Evolutionary conservation across 108 stramenopile genomes (phyloP).

Genomic region (Nitzschia sp.): DNA sequence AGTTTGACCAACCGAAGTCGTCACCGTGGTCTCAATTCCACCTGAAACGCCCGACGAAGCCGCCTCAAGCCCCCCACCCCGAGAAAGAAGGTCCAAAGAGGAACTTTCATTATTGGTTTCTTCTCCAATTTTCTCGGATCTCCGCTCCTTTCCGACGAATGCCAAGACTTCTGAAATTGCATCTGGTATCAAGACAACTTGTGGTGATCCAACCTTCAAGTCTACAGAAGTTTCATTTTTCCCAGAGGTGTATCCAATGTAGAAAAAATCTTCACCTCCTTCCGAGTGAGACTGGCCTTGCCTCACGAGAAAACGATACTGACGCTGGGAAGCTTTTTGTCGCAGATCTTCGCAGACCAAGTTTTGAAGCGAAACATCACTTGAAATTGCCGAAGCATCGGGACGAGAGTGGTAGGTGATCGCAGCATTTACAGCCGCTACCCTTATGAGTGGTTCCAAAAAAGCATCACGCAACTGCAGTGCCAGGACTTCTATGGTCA

Average conservation of each 20-base stretch:
- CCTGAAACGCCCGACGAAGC: neutral
- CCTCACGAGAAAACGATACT: slow-evolving; percentile 63
- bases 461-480: slow-evolving; percentile 49
- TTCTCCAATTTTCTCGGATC: neutral
- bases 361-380: slow-evolving; percentile 59
- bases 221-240: slow-evolving; percentile 36
- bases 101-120: neutral
- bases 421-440: slow-evolving; percentile 62
- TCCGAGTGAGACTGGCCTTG: slow-evolving; percentile 38
- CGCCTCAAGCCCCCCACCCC: neutral
- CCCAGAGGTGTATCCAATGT: slow-evolving; percentile 49
- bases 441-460: slow-evolving; percentile 50
- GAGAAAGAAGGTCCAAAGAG: neutral
- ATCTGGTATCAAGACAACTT: slow-evolving; percentile 78
- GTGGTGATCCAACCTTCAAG: slow-evolving; percentile 72
- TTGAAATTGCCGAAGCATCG: slow-evolving; percentile 43
- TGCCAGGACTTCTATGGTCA: slow-evolving; percentile 54
- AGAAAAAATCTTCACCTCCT: slow-evolving; percentile 46
- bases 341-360: slow-evolving; percentile 72
- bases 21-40: neutral
- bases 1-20: neutral
- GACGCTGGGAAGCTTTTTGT: slow-evolving; percentile 29
- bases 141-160: slow-evolving; percentile 47
- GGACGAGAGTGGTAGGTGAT: slow-evolving; percentile 49
- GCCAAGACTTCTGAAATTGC: slow-evolving; percentile 61